Evolutionary conservation across 2,329 filamentous ascomycete species (phyloP).

Genomic region (Aspergillus versicolor): DNA sequence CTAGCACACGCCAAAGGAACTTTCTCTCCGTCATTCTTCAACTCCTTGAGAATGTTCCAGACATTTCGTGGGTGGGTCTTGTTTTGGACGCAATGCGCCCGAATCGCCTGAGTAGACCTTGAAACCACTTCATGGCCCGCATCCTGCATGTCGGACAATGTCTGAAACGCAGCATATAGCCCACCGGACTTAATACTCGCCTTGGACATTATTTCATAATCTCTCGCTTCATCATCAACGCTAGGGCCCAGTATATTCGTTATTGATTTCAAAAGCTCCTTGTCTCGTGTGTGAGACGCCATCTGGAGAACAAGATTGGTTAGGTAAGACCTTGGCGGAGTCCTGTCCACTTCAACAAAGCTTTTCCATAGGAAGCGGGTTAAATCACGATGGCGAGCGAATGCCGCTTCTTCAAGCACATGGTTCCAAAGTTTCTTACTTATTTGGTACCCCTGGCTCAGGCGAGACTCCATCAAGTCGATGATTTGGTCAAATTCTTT

Average conservation of each 20-base stretch:
- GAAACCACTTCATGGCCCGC: constrained; percentile 58
- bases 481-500: constrained; percentile 77
- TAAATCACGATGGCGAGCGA: constrained; percentile 60
- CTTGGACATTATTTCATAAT: constrained; percentile 78
- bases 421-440: constrained; percentile 65
- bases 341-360: constrained; percentile 58
- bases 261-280: constrained; percentile 67
- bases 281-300: constrained; percentile 68
- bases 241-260: constrained; percentile 64
- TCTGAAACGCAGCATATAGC: constrained; percentile 64
- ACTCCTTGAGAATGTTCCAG: constrained; percentile 56
- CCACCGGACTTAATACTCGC: constrained; percentile 64
- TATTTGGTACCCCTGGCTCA: constrained; percentile 47
- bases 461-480: constrained; percentile 62
- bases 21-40: constrained; percentile 50
- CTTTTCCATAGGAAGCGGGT: constrained; percentile 71
- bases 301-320: constrained; percentile 69
- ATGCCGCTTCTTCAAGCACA: constrained; percentile 73
- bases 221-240: constrained; percentile 58
- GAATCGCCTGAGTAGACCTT: constrained; percentile 64
- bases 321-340: constrained; percentile 64
- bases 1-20: constrained; percentile 51
- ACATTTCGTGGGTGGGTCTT: constrained; percentile 51
- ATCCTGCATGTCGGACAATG: constrained; percentile 71
- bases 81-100: constrained; percentile 52